Base-by-base conservation (phyloP, 2,329 filamentous ascomycete species). In the Scedosporium apiospermum region DNA sequence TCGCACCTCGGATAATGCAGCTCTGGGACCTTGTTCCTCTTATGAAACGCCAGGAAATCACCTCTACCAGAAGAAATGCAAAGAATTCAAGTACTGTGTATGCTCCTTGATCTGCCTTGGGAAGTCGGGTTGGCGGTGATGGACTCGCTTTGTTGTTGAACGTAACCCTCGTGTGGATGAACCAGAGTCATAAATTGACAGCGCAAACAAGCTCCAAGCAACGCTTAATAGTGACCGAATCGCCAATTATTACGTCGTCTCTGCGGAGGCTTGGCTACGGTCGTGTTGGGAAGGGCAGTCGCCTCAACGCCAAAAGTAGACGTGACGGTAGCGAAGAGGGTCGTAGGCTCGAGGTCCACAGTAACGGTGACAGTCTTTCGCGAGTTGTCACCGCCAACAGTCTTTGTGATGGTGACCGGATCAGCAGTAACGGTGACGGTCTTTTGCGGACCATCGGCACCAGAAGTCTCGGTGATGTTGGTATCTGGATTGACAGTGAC, bases 271-370 rank as follows among this genome's bases (percentile, higher is more conserved):
- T 23, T 38, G 30, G 58, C 21, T 59, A 69, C 68, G 18, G 64
- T 64, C 14, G 67, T 66, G 53, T 65, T 64, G 27, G 63, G 57
- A 14, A 34, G 58, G 7, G 21, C 6, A 44, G 26, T 5, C 58
- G 59, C 58, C 62, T 23, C 51, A 30, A 42, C 53, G 26, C 42
- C 61, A 34, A n/a, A 21, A 26, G 49, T 53, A 21, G 49, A 21
- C 4, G 75, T 79, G 64, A 74, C 73, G 23, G 75, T 70, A 0
- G 72, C 74, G n/a, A 74, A 64, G 7, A 77, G 70, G 1, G 77
- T 75, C n/a, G 70, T 72, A 1, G 76, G 70, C 6, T 71, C 70
- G 5, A 68, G 34, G 30, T 65, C 66, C 57, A 76, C 72, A 0
- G 77, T 80, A 49, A 78, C 76, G 1, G 76, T 78, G 41, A 76